Evolutionary conservation across 2,329 filamentous ascomycete species (phyloP).

Genomic region (Xylaria sp.): DNA sequence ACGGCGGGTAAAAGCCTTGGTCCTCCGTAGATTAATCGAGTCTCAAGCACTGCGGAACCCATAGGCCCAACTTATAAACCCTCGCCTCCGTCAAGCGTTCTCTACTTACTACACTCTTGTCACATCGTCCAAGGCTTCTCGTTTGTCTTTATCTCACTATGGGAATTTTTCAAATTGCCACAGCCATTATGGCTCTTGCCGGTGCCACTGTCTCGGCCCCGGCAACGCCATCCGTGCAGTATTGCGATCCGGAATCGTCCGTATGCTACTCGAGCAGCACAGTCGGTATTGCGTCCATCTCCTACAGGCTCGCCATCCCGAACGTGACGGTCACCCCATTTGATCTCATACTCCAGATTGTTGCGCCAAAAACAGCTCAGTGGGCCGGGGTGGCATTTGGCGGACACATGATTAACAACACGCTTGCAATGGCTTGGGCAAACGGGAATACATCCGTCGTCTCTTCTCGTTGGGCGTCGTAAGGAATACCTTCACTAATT

Average conservation of each 20-base stretch:
- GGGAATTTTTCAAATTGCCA: conserved; percentile 31
- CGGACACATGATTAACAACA: conserved; percentile 62
- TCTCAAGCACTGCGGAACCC: not conserved
- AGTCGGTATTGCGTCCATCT: conserved; percentile 43
- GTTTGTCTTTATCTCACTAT: conserved; percentile 26
- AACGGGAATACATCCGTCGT: conserved; percentile 57
- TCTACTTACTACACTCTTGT: not conserved
- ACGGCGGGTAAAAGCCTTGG: conserved; percentile 31
- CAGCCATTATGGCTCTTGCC: conserved; percentile 28
- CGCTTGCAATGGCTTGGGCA: conserved; percentile 58
- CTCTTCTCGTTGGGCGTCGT: conserved; percentile 50
- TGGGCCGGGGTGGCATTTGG: conserved; percentile 63
- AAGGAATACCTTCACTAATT: conserved; percentile 22
- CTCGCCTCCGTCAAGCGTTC: not conserved
- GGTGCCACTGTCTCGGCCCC: conserved; percentile 26
- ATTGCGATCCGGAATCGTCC: conserved; percentile 36
- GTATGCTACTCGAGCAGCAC: conserved; percentile 41
- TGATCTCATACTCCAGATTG: conserved; percentile 57
- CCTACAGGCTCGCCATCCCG: conserved; percentile 53
- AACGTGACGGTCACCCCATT: conserved; percentile 49
- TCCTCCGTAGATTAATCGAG: conserved; percentile 20
- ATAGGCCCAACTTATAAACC: conserved; percentile 18
- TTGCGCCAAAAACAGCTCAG: conserved; percentile 56
- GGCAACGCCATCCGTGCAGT: conserved; percentile 32
- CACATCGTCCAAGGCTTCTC: conserved; percentile 11